Percentiles rank a stretch among this genome's conserved stretches.
phyloP scores from a whole-genome alignment of 1,284 basidiomycete genomes.

The Ganoderma sinense region DNA sequence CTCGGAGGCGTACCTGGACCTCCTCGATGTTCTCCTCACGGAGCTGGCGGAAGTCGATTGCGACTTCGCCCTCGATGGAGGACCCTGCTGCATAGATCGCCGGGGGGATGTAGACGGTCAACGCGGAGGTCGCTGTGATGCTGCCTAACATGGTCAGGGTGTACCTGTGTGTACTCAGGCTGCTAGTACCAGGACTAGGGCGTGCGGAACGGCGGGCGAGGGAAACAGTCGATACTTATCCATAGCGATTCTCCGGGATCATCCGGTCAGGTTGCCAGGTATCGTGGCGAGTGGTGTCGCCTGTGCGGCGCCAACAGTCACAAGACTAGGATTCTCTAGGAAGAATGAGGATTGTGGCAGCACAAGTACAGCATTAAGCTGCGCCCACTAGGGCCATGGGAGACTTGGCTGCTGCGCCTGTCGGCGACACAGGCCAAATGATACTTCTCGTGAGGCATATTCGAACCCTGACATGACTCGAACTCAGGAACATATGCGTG shows the following conservation, averaged over 20 bases:
- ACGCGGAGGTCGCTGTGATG: neutral
- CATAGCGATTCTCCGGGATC: neutral
- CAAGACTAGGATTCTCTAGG: neutral
- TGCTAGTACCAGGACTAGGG: no score
- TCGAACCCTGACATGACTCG: no score
- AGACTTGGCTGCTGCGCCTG: neutral
- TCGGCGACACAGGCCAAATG: neutral
- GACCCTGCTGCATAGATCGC: conserved; percentile 11
- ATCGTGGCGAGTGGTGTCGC: neutral
- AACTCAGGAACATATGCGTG: no score
- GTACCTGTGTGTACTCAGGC: no score
- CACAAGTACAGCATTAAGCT: neutral
- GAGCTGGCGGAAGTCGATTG: conserved; percentile 16
- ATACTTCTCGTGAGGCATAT: neutral
- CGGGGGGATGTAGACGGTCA: conserved; percentile 7
- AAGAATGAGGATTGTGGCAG: neutral
- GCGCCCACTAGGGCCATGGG: neutral
- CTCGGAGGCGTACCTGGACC: conserved; percentile 18
- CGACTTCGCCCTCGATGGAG: conserved; percentile 21
- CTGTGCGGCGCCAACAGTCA: neutral
- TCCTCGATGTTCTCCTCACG: conserved; percentile 21
- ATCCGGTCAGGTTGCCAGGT: neutral
- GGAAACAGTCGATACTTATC: neutral
- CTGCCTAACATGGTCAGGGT: neutral
- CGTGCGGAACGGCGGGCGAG: no score